Evolutionary conservation across 2,329 filamentous ascomycete genomes (phyloP), one percentile per base, ranked within the genome.

Genomic region (Fusarium transvaalense): DNA sequence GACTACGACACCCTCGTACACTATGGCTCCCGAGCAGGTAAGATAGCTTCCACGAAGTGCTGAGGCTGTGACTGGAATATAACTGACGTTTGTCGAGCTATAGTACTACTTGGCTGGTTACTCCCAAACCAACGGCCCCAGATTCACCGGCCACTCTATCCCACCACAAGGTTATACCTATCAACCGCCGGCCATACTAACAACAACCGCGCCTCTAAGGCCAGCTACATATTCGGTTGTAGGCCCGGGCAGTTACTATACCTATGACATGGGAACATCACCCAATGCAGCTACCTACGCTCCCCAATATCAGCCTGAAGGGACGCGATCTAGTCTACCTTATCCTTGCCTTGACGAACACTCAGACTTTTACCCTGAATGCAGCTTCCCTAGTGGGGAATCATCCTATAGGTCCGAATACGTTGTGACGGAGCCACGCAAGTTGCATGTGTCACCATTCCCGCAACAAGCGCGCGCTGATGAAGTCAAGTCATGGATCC

Each of bases 401-500:
- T n/a, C 53, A 51, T 19, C 42, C 7, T 51, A 38, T 21, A 55
- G 55, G 39, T 9, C 59, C 19, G 59, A 61, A 37, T 66, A 53
- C 37, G 34, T 60, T 41, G 29, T 51, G 21, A 63, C 64, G 9
- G 69, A 74, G 46, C 53, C 55, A n/a, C 64, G 67, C 19, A 76
- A 72, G 37, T 56, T 78, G 31, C 58, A 73, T 29, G 60, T 78
- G 23, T 70, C 72, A 9, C 71, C 70, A 15, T 72, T 78, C 19
- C 66, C 71, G 34, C 70, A 73, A 48, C 59, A 71, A 25, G 66
- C 66, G 21, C 48, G 39, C 17, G 51, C 60, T 13, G 60, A 71
- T 5, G 72, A 77, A 3, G 74, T 78, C 10, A 69, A 57, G 21
- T 56, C 47, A 12, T 79, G 77, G 77, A 68, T 78, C 13, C 68